Evolutionary conservation across 345 rosid species (phyloP).

Genomic region (Geranium rotundifolium): DNA sequence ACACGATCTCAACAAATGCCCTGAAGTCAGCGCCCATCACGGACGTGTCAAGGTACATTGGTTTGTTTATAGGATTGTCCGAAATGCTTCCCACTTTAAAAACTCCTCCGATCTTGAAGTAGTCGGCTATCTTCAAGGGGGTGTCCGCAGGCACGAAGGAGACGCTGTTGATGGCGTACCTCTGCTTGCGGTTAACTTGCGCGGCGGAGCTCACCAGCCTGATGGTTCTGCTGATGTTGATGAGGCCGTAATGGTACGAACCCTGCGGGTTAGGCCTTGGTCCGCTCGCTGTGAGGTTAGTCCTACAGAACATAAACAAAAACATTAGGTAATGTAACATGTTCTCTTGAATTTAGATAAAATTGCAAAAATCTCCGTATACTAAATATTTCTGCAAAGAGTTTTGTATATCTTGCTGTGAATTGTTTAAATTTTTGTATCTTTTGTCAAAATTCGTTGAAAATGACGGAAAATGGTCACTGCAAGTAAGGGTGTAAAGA

Average conservation of each 20-base stretch:
- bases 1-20: constrained; percentile 33
- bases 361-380: no score
- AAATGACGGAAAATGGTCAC: no score
- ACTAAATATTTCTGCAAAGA: no score
- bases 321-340: no score
- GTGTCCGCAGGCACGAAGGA: constrained; percentile 33
- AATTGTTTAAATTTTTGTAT: no score
- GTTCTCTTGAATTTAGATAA: no score
- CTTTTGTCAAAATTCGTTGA: no score
- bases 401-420: no score
- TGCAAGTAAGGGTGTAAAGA: no score
- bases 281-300: constrained; percentile 47
- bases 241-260: constrained; percentile 43
- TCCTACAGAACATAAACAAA: constrained; percentile 14
- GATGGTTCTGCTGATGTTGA: constrained; percentile 37
- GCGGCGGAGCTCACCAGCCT: constrained; percentile 28
- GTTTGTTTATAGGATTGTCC: constrained; percentile 27
- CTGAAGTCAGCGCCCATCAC: constrained; percentile 29
- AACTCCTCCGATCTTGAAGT: constrained; percentile 34
- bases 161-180: constrained; percentile 38
- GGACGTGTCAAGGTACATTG: constrained; percentile 35
- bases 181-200: constrained; percentile 33
- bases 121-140: constrained; percentile 38
- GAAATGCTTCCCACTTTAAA: constrained; percentile 29
- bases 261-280: constrained; percentile 53